phyloP scores from a whole-genome alignment of 352 stramenopile species.

The Phytophthora cactorum region DNA sequence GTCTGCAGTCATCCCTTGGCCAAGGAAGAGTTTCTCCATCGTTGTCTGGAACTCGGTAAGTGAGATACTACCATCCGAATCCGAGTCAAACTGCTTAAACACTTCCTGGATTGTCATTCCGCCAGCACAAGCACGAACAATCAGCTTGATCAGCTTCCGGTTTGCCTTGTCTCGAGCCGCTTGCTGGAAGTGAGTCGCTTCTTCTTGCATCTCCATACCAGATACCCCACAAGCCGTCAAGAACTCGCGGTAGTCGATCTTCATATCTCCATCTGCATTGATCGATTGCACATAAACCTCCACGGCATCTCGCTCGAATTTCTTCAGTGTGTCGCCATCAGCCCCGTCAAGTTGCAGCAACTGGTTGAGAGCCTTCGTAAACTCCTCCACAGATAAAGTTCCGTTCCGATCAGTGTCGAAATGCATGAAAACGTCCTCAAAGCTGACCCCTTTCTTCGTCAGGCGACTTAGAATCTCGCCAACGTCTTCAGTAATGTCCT shows the following conservation, averaged over 20 bases:
- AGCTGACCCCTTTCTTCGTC: constrained; percentile 50
- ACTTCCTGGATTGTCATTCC: constrained; percentile 64
- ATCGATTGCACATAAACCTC: constrained; percentile 50
- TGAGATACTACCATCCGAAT: constrained; percentile 66
- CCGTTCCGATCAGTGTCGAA: constrained; percentile 74
- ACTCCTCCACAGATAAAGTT: constrained; percentile 60
- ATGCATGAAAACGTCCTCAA: constrained; percentile 71
- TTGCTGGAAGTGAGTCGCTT: constrained; percentile 22
- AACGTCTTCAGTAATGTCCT: constrained; percentile 54
- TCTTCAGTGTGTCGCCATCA: constrained; percentile 32
- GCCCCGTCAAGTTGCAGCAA: constrained; percentile 37
- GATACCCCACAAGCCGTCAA: constrained; percentile 58
- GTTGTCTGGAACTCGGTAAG: constrained; percentile 57
- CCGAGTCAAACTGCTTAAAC: constrained; percentile 80
- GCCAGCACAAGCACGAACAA: constrained; percentile 50
- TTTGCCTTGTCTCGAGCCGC: constrained; percentile 34
- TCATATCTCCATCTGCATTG: constrained; percentile 66
- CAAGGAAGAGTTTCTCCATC: constrained; percentile 59
- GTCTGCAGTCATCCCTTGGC: constrained; percentile 42
- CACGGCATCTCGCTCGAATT: constrained; percentile 52
- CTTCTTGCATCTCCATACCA: constrained; percentile 19
- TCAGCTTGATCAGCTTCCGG: constrained; percentile 69
- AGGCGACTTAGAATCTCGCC: constrained; percentile 58
- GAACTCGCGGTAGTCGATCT: constrained; percentile 78
- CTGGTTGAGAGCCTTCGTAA: constrained; percentile 57